These are phyloP conservation scores for Colletotrichum cereale DNA, from an alignment of 2,329 filamentous ascomycete genomes.

Conservation along the genomic window DNA sequence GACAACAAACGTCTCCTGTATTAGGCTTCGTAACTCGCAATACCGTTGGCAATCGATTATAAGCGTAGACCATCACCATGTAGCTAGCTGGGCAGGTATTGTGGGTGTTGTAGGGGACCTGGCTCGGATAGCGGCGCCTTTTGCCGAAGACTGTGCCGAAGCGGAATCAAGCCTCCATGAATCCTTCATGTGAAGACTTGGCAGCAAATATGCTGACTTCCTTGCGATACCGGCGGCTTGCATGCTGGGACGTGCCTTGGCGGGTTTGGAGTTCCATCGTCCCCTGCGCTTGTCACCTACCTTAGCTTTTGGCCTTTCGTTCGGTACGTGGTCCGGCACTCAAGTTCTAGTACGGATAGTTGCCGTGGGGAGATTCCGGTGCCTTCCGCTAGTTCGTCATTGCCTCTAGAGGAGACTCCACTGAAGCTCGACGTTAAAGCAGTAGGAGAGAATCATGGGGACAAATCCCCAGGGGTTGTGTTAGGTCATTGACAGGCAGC, in stretches of 20 bases:
- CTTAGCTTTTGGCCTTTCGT: conserved; percentile 10
- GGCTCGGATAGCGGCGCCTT: conserved; percentile 30
- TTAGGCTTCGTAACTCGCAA: not conserved
- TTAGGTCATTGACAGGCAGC: not conserved
- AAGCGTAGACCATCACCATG: not conserved
- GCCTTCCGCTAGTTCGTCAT: conserved; percentile 7
- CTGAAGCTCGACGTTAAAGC: not conserved
- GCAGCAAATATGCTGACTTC: not conserved
- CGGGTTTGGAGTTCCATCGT: conserved; percentile 16
- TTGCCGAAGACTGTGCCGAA: conserved; percentile 37
- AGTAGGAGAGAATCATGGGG: not conserved
- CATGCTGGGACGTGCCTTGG: not conserved
- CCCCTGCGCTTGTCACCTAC: not conserved
- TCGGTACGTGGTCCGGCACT: conserved; percentile 23
- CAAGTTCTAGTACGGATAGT: conserved; percentile 21
- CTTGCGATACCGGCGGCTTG: conserved; percentile 28
- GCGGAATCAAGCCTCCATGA: not conserved
- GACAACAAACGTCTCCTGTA: not conserved
- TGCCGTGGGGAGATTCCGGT: conserved; percentile 7
- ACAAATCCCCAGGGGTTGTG: not conserved
- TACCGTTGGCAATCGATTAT: not conserved
- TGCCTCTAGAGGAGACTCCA: not conserved
- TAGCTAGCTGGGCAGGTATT: not conserved
- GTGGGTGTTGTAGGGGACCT: not conserved
- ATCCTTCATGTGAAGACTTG: not conserved